Percentiles rank a stretch among this genome's conserved stretches.
Evolutionary conservation across 164 flowering plant genomes (phyloP).

Genomic region (Stephania yunnanensis): DNA sequence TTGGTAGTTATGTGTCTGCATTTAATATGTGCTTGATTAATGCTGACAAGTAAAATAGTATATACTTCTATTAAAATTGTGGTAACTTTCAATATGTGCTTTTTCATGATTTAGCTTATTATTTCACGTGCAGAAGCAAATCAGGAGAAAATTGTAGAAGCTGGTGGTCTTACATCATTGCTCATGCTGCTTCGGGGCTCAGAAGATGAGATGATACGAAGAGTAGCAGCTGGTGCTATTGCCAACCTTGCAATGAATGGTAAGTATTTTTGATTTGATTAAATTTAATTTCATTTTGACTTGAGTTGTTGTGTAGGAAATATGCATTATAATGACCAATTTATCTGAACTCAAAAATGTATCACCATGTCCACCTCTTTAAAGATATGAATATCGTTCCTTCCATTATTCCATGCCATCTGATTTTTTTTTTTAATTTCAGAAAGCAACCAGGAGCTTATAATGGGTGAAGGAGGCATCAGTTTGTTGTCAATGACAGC

Average conservation of each 20-base stretch:
- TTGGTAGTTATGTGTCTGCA: no score
- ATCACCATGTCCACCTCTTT: background rate
- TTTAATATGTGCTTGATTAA: background rate
- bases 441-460: slow-evolving; percentile 97
- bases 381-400: background rate
- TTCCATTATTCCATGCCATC: slow-evolving; percentile 3
- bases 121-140: slow-evolving; percentile 59
- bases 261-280: slow-evolving; percentile 19
- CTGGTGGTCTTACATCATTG: slow-evolving; percentile 90
- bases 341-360: background rate
- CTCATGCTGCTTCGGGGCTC: slow-evolving; percentile 72
- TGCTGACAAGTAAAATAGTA: background rate
- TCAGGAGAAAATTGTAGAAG: slow-evolving; percentile 92
- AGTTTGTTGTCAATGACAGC: slow-evolving; percentile 69
- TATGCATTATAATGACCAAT: background rate
- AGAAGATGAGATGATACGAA: slow-evolving; percentile 77
- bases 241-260: slow-evolving; percentile 99
- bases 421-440: slow-evolving; percentile 16
- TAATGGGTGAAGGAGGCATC: slow-evolving; percentile 92
- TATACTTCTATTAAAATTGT: background rate
- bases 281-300: background rate
- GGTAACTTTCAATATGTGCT: background rate
- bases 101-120: slow-evolving; percentile 10
- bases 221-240: slow-evolving; percentile 97
- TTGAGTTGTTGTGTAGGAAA: background rate